These are phyloP conservation scores for Rhytidhysteron rufulum DNA, from an alignment of 2,329 filamentous ascomycete species.

Conservation along the genomic window DNA sequence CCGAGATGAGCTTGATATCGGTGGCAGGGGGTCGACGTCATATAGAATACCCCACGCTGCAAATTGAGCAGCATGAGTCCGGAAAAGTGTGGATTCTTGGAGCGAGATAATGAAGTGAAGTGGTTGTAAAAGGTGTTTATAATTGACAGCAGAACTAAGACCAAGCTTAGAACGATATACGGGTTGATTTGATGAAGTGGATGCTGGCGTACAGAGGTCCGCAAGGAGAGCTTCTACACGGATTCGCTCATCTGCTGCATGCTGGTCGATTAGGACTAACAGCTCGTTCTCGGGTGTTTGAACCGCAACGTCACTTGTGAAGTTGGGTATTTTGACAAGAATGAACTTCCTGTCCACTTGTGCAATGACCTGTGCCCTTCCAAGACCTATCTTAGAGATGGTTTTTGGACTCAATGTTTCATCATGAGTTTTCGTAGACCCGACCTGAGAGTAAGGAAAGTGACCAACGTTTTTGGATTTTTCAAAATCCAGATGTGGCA, in stretches of 20 bases:
- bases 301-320: constrained; percentile 7
- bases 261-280: constrained; percentile 82
- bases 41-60: constrained; percentile 71
- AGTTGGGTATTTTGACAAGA: constrained; percentile 55
- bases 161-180: constrained; percentile 29
- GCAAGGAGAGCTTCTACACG: constrained; percentile 70
- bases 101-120: constrained; percentile 62
- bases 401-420: constrained; percentile 16
- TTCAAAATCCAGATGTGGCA: constrained; percentile 5
- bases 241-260: constrained; percentile 88
- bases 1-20: neutral
- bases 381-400: constrained; percentile 55
- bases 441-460: constrained; percentile 9
- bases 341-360: constrained; percentile 94
- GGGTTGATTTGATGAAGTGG: constrained; percentile 9
- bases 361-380: constrained; percentile 62
- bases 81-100: constrained; percentile 60
- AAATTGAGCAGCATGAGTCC: constrained; percentile 55
- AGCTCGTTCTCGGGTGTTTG: constrained; percentile 24
- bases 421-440: constrained; percentile 24
- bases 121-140: constrained; percentile 43
- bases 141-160: constrained; percentile 24
- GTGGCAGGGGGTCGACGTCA: constrained; percentile 34
- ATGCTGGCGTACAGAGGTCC: constrained; percentile 45
- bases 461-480: constrained; percentile 4